Evolutionary conservation across 169 alveolate species (phyloP).

Genomic region (Perkinsus olseni): DNA sequence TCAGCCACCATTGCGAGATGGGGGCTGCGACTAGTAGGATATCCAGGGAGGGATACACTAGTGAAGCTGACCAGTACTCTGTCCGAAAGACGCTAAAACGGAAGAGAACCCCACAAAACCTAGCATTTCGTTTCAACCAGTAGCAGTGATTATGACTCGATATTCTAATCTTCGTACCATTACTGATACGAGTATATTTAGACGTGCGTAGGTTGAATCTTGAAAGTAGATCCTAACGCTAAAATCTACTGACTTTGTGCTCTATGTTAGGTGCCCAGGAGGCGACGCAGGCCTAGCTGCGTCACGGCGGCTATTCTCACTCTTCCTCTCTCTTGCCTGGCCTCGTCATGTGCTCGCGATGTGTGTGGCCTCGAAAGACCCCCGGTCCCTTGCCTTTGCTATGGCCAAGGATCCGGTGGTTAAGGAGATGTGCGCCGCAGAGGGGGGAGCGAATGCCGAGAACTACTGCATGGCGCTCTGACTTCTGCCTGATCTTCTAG

Average conservation of each 20-base stretch:
- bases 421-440: neutral
- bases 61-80: too few species aligned
- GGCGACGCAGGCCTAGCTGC: neutral
- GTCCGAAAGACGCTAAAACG: too few species aligned
- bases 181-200: too few species aligned
- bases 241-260: neutral
- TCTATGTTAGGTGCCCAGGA: neutral
- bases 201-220: too few species aligned
- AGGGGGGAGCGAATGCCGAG: neutral
- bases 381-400: neutral
- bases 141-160: too few species aligned
- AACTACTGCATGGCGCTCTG: neutral
- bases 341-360: neutral
- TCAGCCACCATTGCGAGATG: too few species aligned
- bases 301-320: neutral
- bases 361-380: neutral
- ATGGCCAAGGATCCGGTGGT: neutral
- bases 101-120: too few species aligned
- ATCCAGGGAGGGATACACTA: too few species aligned
- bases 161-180: too few species aligned
- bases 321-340: neutral
- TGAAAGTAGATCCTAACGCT: too few species aligned
- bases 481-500: neutral
- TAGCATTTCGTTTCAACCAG: too few species aligned
- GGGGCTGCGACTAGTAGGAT: too few species aligned